Percentiles rank a stretch among this genome's conserved stretches.
These are phyloP conservation scores for Dactylellina sp. DNA, from an alignment of 2,329 filamentous ascomycete genomes.

Conservation along the genomic window DNA sequence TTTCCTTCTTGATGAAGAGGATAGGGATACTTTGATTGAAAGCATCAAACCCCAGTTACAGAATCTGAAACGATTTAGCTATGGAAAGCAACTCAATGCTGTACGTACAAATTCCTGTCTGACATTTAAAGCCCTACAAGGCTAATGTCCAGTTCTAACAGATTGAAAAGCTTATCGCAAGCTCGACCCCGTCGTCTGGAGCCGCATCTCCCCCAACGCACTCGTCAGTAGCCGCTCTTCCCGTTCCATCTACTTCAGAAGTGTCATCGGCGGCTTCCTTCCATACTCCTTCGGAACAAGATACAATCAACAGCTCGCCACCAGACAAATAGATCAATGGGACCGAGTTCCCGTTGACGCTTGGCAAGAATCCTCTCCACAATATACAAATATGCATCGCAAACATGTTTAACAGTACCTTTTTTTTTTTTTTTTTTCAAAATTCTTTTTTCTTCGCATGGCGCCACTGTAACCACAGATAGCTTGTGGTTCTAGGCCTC, in stretches of 20 bases:
- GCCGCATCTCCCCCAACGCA: conserved; percentile 51
- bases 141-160: conserved; percentile 19
- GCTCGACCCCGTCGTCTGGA: conserved; percentile 50
- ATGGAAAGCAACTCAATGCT: conserved; percentile 74
- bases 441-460: conserved; percentile 29
- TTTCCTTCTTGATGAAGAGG: conserved; percentile 71
- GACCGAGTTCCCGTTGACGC: neutral
- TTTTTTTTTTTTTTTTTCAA: conserved; percentile 10
- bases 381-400: neutral
- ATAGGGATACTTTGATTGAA: conserved; percentile 72
- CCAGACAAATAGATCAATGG: conserved; percentile 41
- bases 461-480: conserved; percentile 21
- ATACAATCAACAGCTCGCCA: conserved; percentile 54
- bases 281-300: conserved; percentile 52
- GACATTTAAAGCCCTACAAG: neutral
- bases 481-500: conserved; percentile 18
- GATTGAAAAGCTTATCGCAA: conserved; percentile 55
- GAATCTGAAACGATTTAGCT: conserved; percentile 73
- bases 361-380: neutral
- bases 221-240: conserved; percentile 42
- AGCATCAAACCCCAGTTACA: conserved; percentile 74
- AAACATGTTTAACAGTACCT: neutral
- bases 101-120: conserved; percentile 49
- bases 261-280: conserved; percentile 47
- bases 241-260: conserved; percentile 43